Evolutionary conservation across 1,284 basidiomycete species (phyloP), one percentile per base, ranked within the genome.

Genomic region (Meripilus lineatus): DNA sequence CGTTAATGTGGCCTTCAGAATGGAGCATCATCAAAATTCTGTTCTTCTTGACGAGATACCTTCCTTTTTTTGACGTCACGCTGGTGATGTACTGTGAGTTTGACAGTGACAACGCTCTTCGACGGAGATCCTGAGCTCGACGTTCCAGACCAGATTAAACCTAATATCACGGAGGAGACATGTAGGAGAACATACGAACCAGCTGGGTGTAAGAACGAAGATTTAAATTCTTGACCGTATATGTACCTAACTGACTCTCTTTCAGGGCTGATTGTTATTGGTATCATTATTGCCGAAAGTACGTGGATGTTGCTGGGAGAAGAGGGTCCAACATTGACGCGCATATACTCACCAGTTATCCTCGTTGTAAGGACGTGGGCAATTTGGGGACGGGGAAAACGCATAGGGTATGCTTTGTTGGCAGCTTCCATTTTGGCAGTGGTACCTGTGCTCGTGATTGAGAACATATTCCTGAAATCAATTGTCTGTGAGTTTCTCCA

Each of bases 81-180:
- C 28, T 48, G n/a, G 40, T 47, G 11, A n/a, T 47, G 15, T 47
- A 28, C 22, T 47, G 45, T 43, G 26, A 18, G 45, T 47, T 24
- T n/a, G n/a, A n/a, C n/a, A n/a, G n/a, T n/a, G n/a, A n/a, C n/a
- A n/a, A n/a, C n/a, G n/a, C n/a, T n/a, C n/a, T n/a, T n/a, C 22
- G 5, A n/a, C 22, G 4, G 24, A 32, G 13, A 32, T 15, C 30
- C 32, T 6, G 15, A 30, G 22, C 17, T 24, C 38, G 5, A 14
- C 13, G 23, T 22, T 15, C 18, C 18, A 47, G 45, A 42, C 25
- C 45, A 47, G 18, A 23, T 41, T n/a, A 47, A 38, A 22, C 13
- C 22, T 6, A 34, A 43, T 28, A 37, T 42, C 15, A 23, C 17
- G 8, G 17, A 17, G 14, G 32, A 32, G 11, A 42, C 24, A 4